A percentile compares a stretch with the other conserved stretches of the same genome.
phyloP scores from a whole-genome alignment of 2,329 filamentous ascomycete genomes.

The Apiospora phragmitis region DNA sequence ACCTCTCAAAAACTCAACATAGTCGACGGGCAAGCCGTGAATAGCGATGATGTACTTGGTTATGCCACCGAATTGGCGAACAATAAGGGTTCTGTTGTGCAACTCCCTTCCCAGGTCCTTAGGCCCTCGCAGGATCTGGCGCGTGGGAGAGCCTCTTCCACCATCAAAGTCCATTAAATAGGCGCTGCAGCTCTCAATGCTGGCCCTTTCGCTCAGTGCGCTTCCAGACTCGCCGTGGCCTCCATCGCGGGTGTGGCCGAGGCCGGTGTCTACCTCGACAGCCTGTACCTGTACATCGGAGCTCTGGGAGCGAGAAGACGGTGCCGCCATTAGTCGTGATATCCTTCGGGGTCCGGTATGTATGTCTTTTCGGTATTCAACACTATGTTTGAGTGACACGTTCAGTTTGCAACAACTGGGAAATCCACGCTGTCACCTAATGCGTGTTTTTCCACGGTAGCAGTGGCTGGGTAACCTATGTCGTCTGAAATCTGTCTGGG shows the following conservation, averaged over 20 bases:
- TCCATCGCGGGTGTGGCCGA: neutral
- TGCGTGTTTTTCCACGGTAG: neutral
- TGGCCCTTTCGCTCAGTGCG: neutral
- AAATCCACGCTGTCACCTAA: neutral
- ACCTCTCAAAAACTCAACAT: constrained; percentile 24
- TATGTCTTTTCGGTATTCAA: neutral
- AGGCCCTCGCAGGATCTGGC: neutral
- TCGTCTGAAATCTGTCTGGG: neutral
- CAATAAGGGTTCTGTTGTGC: too few relatives aligned
- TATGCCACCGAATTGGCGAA: neutral
- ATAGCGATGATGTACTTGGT: constrained; percentile 22
- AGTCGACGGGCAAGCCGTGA: constrained; percentile 23
- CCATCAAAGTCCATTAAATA: neutral
- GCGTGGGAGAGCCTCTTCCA: too few relatives aligned
- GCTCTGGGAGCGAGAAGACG: neutral
- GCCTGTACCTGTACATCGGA: neutral
- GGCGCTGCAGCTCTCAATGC: neutral
- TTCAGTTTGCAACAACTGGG: neutral
- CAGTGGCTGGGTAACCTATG: neutral
- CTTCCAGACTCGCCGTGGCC: neutral
- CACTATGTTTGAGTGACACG: too few relatives aligned
- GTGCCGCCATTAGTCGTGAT: neutral
- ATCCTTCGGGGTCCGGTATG: neutral
- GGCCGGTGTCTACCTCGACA: neutral
- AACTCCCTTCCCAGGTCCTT: neutral